These are phyloP conservation scores for Herpotrichia juniperi DNA, from an alignment of 2,329 filamentous ascomycete species.

Conservation along the genomic window DNA sequence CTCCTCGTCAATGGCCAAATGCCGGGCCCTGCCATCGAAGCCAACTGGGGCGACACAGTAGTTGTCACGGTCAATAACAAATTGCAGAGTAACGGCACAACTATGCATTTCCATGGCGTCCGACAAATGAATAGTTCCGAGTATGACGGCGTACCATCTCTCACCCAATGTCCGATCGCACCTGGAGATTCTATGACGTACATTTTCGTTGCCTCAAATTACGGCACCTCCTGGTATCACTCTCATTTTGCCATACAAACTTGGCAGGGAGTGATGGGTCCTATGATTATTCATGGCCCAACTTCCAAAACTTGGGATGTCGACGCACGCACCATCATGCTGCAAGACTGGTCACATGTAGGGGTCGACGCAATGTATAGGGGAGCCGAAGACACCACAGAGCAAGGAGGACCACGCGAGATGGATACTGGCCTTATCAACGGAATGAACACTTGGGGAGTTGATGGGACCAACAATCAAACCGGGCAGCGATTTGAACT, in stretches of 20 bases:
- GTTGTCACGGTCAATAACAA: slow-evolving; percentile 63
- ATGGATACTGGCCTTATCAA: slow-evolving; percentile 51
- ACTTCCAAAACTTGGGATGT: slow-evolving; percentile 42
- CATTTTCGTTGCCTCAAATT: slow-evolving; percentile 63
- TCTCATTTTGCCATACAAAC: slow-evolving; percentile 59
- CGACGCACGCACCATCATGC: slow-evolving; percentile 45
- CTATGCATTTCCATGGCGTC: slow-evolving; percentile 21
- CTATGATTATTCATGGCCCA: slow-evolving; percentile 47
- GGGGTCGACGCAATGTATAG: slow-evolving; percentile 37
- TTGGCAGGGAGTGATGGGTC: slow-evolving; percentile 47
- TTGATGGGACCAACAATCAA: slow-evolving; percentile 18
- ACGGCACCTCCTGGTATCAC: slow-evolving; percentile 69
- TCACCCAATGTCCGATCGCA: slow-evolving; percentile 67
- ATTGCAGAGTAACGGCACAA: slow-evolving; percentile 52
- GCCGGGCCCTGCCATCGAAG: slow-evolving; percentile 72
- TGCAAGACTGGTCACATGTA: slow-evolving; percentile 49
- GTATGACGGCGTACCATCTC: slow-evolving; percentile 73
- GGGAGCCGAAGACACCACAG: slow-evolving; percentile 17
- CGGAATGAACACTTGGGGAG: slow-evolving; percentile 45
- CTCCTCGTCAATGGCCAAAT: slow-evolving; percentile 71
- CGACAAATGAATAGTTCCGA: slow-evolving; percentile 55
- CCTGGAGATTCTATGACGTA: slow-evolving; percentile 70
- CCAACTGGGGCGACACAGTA: slow-evolving; percentile 55
- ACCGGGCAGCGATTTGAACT: slow-evolving; percentile 33
- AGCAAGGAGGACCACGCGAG: slow-evolving; percentile 24